Evolutionary conservation across 2,329 filamentous ascomycete genomes (phyloP), one percentile per base, ranked within the genome.

Genomic region (Apiospora phragmitis): DNA sequence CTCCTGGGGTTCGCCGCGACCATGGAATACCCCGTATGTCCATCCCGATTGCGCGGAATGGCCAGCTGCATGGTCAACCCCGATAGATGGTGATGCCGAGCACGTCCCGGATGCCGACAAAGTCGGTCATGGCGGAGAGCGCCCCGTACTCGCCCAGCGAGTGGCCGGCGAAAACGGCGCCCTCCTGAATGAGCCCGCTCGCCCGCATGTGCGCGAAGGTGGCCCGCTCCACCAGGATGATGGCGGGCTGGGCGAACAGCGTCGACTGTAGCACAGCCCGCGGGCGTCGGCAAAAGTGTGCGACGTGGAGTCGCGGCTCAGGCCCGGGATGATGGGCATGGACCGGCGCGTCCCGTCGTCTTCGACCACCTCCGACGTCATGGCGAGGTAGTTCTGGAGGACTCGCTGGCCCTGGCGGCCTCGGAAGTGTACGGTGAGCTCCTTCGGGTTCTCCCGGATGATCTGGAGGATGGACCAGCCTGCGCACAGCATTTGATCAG

Each of bases 1-100:
- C 49, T 18, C 0, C 49, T 7, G 4, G 49, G 49, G 24, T 55
- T 55, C 83, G 98, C 95, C 70, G 96, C 96, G 81, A 95, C 97
- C 96, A 99, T 99, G 73, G 93, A 95, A 87, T 98, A 99, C 87
- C 98, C 98, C 76, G 94, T 98, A 70, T 96, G 93, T 47, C 96
- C 96, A 74, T 90, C 86, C 71, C 92, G 94, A 81, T 98, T 96
- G 80, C 96, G 94, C 86, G 98, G 95, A 74, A 99, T 96, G 24
- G 96, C 96, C 67, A 98, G 95, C 84, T 98, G 96, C 96, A 99
- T 99, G 29, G 96, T 98, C 78, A 98, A 86, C 79, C 96, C 82
- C 96, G 94, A 86, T 99, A 99, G 89, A 99, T 99, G 69, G 99
- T 96, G 66, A 99, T 96, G 0, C 96, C 98, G 2, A 99, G 95